Base-by-base conservation (phyloP, 257 asterid genomes). In the Ballota nigra region DNA sequence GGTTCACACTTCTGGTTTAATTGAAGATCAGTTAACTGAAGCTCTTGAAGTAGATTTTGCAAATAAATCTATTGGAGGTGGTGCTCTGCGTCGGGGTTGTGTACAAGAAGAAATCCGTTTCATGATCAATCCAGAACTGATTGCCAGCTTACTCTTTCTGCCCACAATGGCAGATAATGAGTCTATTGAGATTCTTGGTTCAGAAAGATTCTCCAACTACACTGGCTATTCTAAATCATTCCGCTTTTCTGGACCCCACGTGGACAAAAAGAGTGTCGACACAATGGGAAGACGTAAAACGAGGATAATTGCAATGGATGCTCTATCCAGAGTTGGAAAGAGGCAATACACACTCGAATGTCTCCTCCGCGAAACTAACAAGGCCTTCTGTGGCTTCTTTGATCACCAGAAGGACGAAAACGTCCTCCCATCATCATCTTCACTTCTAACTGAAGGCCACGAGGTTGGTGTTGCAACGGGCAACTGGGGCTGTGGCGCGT, bases 401-500 rank as follows among this genome's bases (percentile, higher is more conserved):
- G 79, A 87, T 74, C 90, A 75, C 71, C 82, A 76, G 63, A 77
- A 69, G 61, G 65, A 80, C 68, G 71, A 63, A 49, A 29, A 43
- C 15, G 57, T 69, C 75, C 36, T 53, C 20, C 18, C 34, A 26
- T 40, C 49, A 31, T 31, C 36, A n/a, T n/a, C n/a, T 28, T 28
- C 58, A 36, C 40, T 38, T 40, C 56, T 31, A 51, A 71, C 31
- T 51, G 72, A 75, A 36, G 77, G 4, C 16, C 16, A 57, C 45
- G 80, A 71, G 78, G 78, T 86, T 68, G 98, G 97, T 23, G 76
- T 94, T 63, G 96, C 81, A 13, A 94, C 98, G 0, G 98, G 98
- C 5, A 94, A 94, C 62, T 94, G 98, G 98, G 97, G 98, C 6
- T 93, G 98, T 77, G 97, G 98, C 64, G 97, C 96, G 11, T 93